Evolutionary conservation across 805 yeast genomes (phyloP).

Genomic region (Nakazawaea holstii): DNA sequence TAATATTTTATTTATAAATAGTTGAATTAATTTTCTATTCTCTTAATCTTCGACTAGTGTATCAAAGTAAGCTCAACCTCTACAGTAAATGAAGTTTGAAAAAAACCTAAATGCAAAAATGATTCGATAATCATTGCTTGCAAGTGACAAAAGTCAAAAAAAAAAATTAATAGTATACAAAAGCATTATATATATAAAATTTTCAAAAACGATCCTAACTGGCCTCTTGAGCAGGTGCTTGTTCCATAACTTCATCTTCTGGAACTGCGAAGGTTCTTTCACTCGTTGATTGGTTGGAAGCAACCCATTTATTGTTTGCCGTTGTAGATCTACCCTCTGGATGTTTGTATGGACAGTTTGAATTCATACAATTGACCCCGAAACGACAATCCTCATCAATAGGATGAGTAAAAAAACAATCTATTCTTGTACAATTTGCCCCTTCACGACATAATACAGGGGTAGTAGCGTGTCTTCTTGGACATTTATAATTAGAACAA

Average conservation of each 20-base stretch:
- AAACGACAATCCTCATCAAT: constrained; percentile 74
- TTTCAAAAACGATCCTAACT: not conserved
- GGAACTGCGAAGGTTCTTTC: constrained; percentile 74
- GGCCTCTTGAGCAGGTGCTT: constrained; percentile 46
- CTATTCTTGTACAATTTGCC: constrained; percentile 66
- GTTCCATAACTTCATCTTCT: constrained; percentile 67
- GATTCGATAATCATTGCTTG: not conserved
- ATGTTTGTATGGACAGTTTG: constrained; percentile 68
- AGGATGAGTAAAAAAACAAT: constrained; percentile 83
- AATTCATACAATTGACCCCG: constrained; percentile 69
- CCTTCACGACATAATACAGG: constrained; percentile 80
- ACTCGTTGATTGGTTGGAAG: constrained; percentile 34
- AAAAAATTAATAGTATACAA: not conserved
- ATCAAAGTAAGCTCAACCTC: no score
- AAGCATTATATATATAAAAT: not conserved
- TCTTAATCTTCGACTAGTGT: no score
- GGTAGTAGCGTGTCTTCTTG: constrained; percentile 78
- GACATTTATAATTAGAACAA: constrained; percentile 76
- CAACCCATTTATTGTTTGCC: constrained; percentile 26
- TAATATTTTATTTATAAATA: constrained; percentile 2
- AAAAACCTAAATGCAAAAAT: not conserved
- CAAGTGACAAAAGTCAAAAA: not conserved
- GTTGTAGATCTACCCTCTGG: constrained; percentile 60
- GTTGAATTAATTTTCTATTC: no score
- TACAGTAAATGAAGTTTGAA: not conserved